Conservation (phyloP, 768 basidiomycete genomes). For the Suillus ampliporus region DNA sequence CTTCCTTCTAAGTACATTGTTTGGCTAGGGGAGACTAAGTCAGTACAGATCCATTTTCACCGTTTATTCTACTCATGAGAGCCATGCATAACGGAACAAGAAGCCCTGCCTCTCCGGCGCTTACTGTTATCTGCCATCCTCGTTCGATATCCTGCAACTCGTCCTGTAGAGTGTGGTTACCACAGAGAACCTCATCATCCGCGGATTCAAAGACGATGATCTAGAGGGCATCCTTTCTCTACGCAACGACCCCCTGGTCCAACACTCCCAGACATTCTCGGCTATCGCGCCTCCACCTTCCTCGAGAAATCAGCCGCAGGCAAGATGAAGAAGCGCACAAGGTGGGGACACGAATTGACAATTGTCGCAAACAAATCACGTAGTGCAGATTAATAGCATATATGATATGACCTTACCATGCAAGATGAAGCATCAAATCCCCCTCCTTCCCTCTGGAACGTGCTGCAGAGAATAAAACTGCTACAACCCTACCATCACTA, state of each 20-base stretch:
- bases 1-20: too few species aligned
- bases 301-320: too few species aligned
- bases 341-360: conserved; percentile 21
- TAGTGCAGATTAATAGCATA: too few species aligned
- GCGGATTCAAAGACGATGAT: conserved; percentile 29
- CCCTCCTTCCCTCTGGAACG: not conserved
- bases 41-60: too few species aligned
- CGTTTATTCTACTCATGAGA: too few species aligned
- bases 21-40: too few species aligned
- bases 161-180: conserved; percentile 26
- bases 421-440: too few species aligned
- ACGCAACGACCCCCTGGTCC: conserved; percentile 29
- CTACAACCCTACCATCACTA: conserved; percentile 8
- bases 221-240: conserved; percentile 24
- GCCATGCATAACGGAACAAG: too few species aligned
- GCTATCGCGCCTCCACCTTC: not conserved
- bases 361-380: too few species aligned
- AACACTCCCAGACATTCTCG: conserved; percentile 1
- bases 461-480: not conserved
- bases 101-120: not conserved
- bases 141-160: not conserved
- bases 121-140: not conserved
- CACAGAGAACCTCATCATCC: conserved; percentile 32
- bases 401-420: too few species aligned
- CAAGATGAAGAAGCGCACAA: too few species aligned